Conservation (phyloP, 768 basidiomycete species). For the Pisolithus microcarpus region DNA sequence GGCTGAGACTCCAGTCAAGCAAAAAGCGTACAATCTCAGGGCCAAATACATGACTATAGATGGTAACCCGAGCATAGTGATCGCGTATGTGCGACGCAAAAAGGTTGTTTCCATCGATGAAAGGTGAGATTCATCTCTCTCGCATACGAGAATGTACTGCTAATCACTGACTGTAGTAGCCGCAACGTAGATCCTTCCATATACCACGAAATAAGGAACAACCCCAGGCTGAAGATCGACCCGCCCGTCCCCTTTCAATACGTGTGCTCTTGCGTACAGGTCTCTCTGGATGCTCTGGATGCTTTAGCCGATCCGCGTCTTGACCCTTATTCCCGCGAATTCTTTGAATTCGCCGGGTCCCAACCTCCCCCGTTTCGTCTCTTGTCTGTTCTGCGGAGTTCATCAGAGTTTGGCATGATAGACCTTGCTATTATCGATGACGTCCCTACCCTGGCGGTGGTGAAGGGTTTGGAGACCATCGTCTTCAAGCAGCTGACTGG, state of each 20-base stretch:
- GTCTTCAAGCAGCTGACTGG: conserved; percentile 36
- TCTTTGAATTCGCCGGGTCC: conserved; percentile 27
- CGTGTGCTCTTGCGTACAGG: conserved; percentile 36
- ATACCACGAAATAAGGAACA: conserved; percentile 26
- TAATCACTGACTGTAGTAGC: conserved; percentile 2
- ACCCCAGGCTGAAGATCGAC: conserved; percentile 34
- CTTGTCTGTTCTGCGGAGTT: conserved; percentile 32
- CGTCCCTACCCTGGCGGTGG: conserved; percentile 35
- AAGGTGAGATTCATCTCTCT: conserved; percentile 8
- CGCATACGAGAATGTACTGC: neutral
- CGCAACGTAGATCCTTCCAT: conserved; percentile 24
- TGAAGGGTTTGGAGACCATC: conserved; percentile 36
- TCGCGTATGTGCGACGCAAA: conserved; percentile 44
- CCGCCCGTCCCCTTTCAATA: conserved; percentile 37
- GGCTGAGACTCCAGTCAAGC: conserved; percentile 41
- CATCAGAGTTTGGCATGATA: conserved; percentile 30
- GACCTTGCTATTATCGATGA: conserved; percentile 40
- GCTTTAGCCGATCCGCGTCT: conserved; percentile 36
- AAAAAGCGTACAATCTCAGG: conserved; percentile 50
- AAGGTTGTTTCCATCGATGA: conserved; percentile 11
- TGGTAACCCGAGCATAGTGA: conserved; percentile 44
- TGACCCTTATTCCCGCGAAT: conserved; percentile 31
- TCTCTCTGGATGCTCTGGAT: conserved; percentile 39
- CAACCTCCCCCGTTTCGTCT: conserved; percentile 37
- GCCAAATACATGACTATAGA: conserved; percentile 51